These are phyloP conservation scores for Neonectria neomacrospora DNA, from an alignment of 2,329 filamentous ascomycete genomes.

Conservation along the genomic window DNA sequence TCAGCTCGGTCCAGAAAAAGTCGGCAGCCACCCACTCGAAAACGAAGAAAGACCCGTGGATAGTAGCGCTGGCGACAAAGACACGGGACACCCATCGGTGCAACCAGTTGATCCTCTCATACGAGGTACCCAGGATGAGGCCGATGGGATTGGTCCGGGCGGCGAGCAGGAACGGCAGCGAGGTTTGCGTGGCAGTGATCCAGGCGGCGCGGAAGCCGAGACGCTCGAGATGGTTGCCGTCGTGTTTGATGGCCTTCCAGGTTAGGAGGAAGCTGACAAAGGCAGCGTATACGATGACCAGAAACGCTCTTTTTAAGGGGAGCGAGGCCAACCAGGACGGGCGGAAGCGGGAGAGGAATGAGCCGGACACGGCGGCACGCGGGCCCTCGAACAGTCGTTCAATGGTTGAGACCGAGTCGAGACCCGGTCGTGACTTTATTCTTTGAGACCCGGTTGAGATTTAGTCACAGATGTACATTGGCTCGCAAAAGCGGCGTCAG, in stretches of 20 bases:
- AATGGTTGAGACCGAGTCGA: slow-evolving; percentile 28
- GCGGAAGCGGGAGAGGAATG: slow-evolving; percentile 23
- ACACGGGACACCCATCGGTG: slow-evolving; percentile 41
- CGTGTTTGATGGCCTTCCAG: slow-evolving; percentile 42
- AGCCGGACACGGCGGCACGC: slow-evolving; percentile 16
- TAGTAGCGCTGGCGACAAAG: slow-evolving; percentile 40
- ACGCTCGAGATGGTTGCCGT: slow-evolving; percentile 42
- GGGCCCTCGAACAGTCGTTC: slow-evolving; percentile 34
- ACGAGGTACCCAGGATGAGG: slow-evolving; percentile 38
- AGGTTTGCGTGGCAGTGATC: slow-evolving; percentile 41
- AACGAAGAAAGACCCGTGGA: slow-evolving; percentile 41
- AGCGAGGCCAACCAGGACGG: slow-evolving; percentile 30
- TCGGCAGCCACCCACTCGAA: slow-evolving; percentile 39
- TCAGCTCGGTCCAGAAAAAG: slow-evolving; percentile 43
- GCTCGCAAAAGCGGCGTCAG: not conserved
- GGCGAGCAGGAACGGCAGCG: slow-evolving; percentile 39
- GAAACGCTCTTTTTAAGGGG: slow-evolving; percentile 31
- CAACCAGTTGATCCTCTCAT: slow-evolving; percentile 43
- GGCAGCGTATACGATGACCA: slow-evolving; percentile 32
- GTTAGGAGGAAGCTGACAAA: slow-evolving; percentile 40
- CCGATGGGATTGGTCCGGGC: slow-evolving; percentile 41
- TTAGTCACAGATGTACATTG: not conserved
- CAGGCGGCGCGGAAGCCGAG: slow-evolving; percentile 43
- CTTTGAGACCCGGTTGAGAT: slow-evolving; percentile 29
- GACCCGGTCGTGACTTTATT: slow-evolving; percentile 28